phyloP scores from a whole-genome alignment of 441 rosid genomes.

The Brassica hybrid region DNA sequence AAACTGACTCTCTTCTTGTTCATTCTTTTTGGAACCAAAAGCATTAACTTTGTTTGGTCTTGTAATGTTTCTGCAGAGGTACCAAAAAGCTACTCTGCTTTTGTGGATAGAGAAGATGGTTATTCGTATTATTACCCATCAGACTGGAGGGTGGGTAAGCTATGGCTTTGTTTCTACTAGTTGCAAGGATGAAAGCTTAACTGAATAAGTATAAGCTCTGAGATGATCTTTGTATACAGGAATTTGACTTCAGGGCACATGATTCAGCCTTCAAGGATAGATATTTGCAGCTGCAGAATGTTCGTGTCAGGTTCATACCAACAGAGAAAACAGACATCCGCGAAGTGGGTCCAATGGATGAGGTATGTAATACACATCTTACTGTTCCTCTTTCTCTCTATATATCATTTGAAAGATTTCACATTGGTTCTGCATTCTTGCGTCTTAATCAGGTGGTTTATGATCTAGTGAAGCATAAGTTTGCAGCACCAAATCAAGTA shows the following conservation, averaged over 20 bases:
- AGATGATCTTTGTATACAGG: constrained; percentile 47
- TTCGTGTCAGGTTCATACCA: constrained; percentile 89
- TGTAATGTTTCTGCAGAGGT: constrained; percentile 51
- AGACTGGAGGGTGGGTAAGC: constrained; percentile 93
- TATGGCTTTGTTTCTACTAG: background rate
- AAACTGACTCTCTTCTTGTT: background rate
- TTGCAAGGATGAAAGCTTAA: background rate
- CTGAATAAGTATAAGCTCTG: constrained; percentile 1
- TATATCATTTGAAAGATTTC: too few relatives aligned
- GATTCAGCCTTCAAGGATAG: constrained; percentile 95
- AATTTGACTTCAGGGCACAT: constrained; percentile 86
- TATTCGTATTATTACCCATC: constrained; percentile 88
- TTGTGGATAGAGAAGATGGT: constrained; percentile 74
- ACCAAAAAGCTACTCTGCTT: constrained; percentile 66
- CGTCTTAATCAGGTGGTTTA: too few relatives aligned
- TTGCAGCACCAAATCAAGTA: constrained; percentile 76
- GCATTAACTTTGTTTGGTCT: constrained; percentile 6
- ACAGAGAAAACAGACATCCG: constrained; percentile 68
- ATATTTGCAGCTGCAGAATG: constrained; percentile 70
- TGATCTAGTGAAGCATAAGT: constrained; percentile 41
- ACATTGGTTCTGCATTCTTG: too few relatives aligned
- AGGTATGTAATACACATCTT: constrained; percentile 47
- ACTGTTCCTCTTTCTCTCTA: background rate
- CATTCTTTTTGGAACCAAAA: constrained; percentile 13
- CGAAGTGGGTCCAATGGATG: constrained; percentile 80